Conservation (phyloP, 306 rosid species). For the Dryas drummondii region DNA sequence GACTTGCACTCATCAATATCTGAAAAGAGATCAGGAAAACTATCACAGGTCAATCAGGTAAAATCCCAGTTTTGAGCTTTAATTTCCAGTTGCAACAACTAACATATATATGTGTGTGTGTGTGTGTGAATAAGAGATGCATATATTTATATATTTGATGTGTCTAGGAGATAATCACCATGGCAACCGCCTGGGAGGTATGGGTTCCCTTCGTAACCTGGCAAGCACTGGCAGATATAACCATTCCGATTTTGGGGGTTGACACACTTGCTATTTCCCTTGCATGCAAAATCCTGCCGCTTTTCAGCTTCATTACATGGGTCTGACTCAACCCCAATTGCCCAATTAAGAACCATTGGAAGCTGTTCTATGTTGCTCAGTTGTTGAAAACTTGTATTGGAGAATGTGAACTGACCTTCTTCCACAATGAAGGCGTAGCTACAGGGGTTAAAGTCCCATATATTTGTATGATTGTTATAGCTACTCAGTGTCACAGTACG, state of each 20-base stretch:
- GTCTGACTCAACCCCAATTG: neutral
- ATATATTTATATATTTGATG: no score
- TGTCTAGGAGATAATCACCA: neutral
- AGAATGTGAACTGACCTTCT: neutral
- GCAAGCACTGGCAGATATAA: constrained; percentile 8
- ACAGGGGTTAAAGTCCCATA: neutral
- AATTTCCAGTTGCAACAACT: no score
- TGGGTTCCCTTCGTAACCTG: constrained; percentile 22
- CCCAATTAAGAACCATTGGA: constrained; percentile 20
- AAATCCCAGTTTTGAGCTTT: no score
- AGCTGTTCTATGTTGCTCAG: neutral
- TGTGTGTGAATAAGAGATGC: no score
- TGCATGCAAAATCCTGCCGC: neutral
- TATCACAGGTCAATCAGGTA: no score
- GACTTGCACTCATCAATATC: constrained; percentile 40
- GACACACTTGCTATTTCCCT: neutral
- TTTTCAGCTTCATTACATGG: neutral
- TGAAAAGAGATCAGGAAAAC: neutral
- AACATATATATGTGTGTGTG: no score
- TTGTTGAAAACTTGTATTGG: neutral
- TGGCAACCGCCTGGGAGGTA: constrained; percentile 24
- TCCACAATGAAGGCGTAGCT: constrained; percentile 9
- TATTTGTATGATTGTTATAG: no score
- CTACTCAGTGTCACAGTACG: no score
- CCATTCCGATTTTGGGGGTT: neutral